Percentiles rank a stretch among this genome's conserved stretches.
phyloP scores from a whole-genome alignment of 257 asterid genomes.

The Fraxinus pennsylvanica region DNA sequence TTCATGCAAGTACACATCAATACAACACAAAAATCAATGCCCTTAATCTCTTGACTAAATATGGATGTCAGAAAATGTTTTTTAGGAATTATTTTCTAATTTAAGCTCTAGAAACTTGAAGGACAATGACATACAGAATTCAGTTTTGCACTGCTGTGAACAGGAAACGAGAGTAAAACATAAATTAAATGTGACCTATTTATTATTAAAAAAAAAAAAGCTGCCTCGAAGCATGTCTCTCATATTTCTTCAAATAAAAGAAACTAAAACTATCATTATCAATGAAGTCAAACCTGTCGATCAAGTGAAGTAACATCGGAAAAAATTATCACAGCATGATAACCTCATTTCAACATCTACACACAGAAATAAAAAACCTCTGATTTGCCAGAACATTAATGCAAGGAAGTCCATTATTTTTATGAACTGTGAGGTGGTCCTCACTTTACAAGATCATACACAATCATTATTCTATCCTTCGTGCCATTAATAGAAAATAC shows the following conservation, averaged over 20 bases:
- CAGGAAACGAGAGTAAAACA: background rate
- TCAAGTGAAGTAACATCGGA: background rate
- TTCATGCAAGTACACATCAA: background rate
- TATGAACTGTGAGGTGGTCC: background rate
- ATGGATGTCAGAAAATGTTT: background rate
- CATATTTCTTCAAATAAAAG: background rate
- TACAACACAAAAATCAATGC: background rate
- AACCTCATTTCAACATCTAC: conserved; percentile 12
- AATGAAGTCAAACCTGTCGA: background rate
- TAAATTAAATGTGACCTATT: background rate
- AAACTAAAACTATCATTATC: background rate
- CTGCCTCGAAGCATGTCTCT: background rate
- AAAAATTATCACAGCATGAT: background rate
- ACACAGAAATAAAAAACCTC: background rate
- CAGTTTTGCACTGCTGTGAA: background rate
- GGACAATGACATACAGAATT: background rate
- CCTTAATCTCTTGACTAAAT: background rate
- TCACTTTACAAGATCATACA: background rate
- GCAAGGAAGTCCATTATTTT: background rate
- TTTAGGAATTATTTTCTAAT: background rate
- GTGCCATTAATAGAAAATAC: conserved; percentile 1
- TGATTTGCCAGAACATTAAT: background rate
- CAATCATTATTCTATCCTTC: background rate
- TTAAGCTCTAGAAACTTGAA: background rate
- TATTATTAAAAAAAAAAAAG: background rate